A percentile compares a stretch with the other conserved stretches of the same genome.
These are phyloP conservation scores for Blastobotrys persicus DNA, from an alignment of 1,139 yeast species.

Conservation along the genomic window DNA sequence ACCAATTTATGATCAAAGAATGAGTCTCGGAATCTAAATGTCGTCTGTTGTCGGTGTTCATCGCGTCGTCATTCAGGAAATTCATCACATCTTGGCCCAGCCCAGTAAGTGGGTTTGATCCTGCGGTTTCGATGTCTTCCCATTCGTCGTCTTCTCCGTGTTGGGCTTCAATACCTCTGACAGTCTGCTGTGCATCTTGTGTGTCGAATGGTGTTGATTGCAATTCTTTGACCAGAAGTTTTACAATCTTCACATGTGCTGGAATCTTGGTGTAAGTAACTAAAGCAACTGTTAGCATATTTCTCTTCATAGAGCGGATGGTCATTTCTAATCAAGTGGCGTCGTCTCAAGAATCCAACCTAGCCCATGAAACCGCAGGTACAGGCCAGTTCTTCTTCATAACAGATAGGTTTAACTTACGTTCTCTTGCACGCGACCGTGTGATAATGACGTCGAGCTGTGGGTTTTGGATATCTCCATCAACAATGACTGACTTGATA, in stretches of 20 bases:
- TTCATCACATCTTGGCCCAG: constrained; percentile 11
- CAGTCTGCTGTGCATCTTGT: constrained; percentile 24
- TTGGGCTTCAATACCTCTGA: constrained; percentile 27
- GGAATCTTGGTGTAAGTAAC: constrained; percentile 57
- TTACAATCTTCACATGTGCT: constrained; percentile 69
- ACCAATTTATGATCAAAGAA: constrained; percentile 54
- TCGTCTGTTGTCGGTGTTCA: constrained; percentile 24
- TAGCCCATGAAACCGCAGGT: no score
- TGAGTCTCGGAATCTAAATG: constrained; percentile 32
- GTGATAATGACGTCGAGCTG: constrained; percentile 67
- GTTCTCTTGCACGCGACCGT: constrained; percentile 73
- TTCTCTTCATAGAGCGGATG: constrained; percentile 9
- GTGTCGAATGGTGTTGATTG: constrained; percentile 41
- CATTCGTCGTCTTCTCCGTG: constrained; percentile 52
- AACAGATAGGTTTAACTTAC: constrained; percentile 25
- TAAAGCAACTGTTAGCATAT: constrained; percentile 48
- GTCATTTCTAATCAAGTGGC: neutral
- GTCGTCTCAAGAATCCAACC: no score
- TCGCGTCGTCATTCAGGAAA: constrained; percentile 31
- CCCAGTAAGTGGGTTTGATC: constrained; percentile 1
- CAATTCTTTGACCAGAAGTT: constrained; percentile 67
- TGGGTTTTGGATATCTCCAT: constrained; percentile 74
- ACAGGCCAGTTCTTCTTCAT: no score
- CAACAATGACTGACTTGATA: constrained; percentile 53
- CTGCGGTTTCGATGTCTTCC: constrained; percentile 65